phyloP scores from a whole-genome alignment of 805 yeast species.

The Cyberlindnera saturnus region DNA sequence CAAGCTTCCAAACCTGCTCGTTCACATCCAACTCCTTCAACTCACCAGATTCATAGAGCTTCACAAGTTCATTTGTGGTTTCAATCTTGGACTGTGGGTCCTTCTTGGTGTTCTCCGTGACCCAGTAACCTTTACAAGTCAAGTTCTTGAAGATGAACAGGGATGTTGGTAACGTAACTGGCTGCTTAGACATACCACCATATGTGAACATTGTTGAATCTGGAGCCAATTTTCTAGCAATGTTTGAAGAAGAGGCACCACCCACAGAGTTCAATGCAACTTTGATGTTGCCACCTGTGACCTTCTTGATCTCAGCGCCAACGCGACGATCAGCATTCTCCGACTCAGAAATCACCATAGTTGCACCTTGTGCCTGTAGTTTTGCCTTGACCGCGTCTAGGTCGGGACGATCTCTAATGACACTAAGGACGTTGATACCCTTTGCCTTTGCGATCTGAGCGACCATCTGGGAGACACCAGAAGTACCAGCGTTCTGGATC shows the following conservation, averaged over 20 bases:
- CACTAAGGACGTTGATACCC: slow-evolving; percentile 80
- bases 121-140: slow-evolving; percentile 89
- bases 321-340: slow-evolving; percentile 68
- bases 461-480: slow-evolving; percentile 91
- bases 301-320: slow-evolving; percentile 48
- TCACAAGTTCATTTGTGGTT: slow-evolving; percentile 49
- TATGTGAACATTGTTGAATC: slow-evolving; percentile 83
- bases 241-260: slow-evolving; percentile 74
- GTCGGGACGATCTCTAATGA: slow-evolving; percentile 80
- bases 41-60: slow-evolving; percentile 53
- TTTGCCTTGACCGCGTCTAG: slow-evolving; percentile 55
- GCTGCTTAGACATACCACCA: slow-evolving; percentile 97
- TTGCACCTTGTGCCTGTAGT: slow-evolving; percentile 68
- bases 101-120: slow-evolving; percentile 56
- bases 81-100: slow-evolving; percentile 55
- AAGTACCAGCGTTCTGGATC: slow-evolving; percentile 93
- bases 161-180: slow-evolving; percentile 86
- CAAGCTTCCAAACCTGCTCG: slow-evolving; percentile 26
- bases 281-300: slow-evolving; percentile 51
- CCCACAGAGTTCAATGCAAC: slow-evolving; percentile 92
- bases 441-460: slow-evolving; percentile 75
- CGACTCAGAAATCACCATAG: slow-evolving; percentile 81
- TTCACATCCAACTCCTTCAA: slow-evolving; percentile 35
- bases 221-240: slow-evolving; percentile 73
- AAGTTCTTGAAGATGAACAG: slow-evolving; percentile 85